Percentiles rank a stretch among this genome's conserved stretches.
Evolutionary conservation across 495 filamentous ascomycete species (phyloP).

Genomic region (Penicillium canescens): DNA sequence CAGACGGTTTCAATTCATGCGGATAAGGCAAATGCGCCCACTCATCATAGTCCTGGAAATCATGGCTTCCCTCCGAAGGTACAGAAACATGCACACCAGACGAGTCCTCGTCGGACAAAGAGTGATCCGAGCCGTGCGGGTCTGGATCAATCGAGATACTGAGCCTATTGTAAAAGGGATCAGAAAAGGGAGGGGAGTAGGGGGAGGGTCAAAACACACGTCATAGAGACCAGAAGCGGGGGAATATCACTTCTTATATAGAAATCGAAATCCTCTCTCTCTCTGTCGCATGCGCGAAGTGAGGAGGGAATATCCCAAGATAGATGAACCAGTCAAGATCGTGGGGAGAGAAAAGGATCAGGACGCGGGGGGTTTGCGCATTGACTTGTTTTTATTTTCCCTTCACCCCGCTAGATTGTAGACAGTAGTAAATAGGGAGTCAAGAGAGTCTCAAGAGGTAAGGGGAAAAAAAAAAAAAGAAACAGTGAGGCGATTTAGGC

Average conservation of each 20-base stretch:
- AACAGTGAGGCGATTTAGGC: background rate
- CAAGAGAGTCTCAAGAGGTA: background rate
- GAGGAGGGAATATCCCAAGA: conserved; percentile 13
- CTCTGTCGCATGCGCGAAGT: conserved; percentile 12
- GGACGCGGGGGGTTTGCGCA: conserved; percentile 9
- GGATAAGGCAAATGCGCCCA: conserved; percentile 52
- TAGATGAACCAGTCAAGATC: conserved; percentile 1
- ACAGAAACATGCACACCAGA: conserved; percentile 53
- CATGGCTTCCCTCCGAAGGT: conserved; percentile 52
- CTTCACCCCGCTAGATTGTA: background rate
- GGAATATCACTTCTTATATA: background rate
- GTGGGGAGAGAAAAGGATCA: background rate
- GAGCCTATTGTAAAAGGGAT: conserved; percentile 33
- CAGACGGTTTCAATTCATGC: conserved; percentile 75
- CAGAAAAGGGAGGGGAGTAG: conserved; percentile 2
- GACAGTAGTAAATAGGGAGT: background rate
- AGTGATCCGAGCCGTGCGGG: conserved; percentile 44
- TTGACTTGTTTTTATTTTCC: background rate
- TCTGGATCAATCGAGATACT: conserved; percentile 50
- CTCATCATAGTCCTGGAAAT: conserved; percentile 52
- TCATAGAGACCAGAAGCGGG: conserved; percentile 27
- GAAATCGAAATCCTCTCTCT: conserved; percentile 10
- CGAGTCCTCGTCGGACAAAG: conserved; percentile 51
- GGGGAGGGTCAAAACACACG: conserved; percentile 23
- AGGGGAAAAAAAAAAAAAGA: background rate